A percentile compares a stretch with the other conserved stretches of the same genome.
Conservation (phyloP, 768 basidiomycete species). For the Ramaria sp. region DNA sequence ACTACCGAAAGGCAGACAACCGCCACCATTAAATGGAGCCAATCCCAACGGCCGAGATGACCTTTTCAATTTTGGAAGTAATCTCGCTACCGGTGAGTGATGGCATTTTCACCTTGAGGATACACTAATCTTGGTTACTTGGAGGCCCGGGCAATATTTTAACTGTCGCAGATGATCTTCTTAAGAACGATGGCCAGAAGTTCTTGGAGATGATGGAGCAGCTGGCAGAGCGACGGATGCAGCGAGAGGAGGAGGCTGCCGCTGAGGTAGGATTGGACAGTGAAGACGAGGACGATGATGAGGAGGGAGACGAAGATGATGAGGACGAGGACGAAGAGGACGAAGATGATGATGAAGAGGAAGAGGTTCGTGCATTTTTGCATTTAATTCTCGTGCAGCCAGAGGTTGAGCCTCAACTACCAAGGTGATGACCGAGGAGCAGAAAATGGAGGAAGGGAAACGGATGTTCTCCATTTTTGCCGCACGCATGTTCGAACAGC, state of each 20-base stretch:
- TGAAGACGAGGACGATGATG: slow-evolving; percentile 48
- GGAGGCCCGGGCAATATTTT: slow-evolving; percentile 86
- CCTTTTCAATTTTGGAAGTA: slow-evolving; percentile 70
- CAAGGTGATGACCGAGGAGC: slow-evolving; percentile 83
- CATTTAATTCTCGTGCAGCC: not conserved
- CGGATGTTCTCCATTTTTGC: slow-evolving; percentile 99
- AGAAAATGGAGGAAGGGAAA: slow-evolving; percentile 99
- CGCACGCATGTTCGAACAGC: slow-evolving; percentile 98
- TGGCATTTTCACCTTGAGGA: slow-evolving; percentile 12
- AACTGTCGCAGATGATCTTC: slow-evolving; percentile 95
- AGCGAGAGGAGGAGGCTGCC: slow-evolving; percentile 68
- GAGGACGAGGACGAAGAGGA: slow-evolving; percentile 59
- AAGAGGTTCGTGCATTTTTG: slow-evolving; percentile 25
- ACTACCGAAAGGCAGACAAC: slow-evolving; percentile 17
- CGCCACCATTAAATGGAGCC: slow-evolving; percentile 27
- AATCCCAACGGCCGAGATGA: slow-evolving; percentile 46
- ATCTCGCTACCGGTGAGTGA: slow-evolving; percentile 64
- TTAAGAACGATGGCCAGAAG: slow-evolving; percentile 98
- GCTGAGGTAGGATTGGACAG: slow-evolving; percentile 46
- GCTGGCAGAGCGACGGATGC: slow-evolving; percentile 87
- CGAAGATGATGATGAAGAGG: slow-evolving; percentile 38
- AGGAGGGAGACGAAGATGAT: slow-evolving; percentile 48
- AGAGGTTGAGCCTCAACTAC: slow-evolving; percentile 5
- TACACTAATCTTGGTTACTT: slow-evolving; percentile 12
- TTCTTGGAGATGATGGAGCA: slow-evolving; percentile 99